These are phyloP conservation scores for Magnaporthiopsis poae DNA, from an alignment of 2,329 filamentous ascomycete species.

Conservation along the genomic window DNA sequence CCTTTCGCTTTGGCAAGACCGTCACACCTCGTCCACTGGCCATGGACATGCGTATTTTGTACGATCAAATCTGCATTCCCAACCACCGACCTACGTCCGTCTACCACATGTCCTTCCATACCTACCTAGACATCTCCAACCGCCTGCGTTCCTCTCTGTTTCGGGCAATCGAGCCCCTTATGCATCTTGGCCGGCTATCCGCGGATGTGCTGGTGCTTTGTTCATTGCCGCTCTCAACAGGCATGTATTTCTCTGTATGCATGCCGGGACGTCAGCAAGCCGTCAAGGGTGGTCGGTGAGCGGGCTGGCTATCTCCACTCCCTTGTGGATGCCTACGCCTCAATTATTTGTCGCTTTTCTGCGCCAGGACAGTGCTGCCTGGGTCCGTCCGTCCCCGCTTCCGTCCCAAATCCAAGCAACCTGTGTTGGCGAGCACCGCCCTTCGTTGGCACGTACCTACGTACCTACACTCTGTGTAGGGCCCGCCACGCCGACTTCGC, in stretches of 20 bases:
- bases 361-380: neutral
- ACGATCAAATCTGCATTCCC: neutral
- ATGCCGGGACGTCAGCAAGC: neutral
- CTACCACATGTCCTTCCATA: neutral
- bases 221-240: too few relatives aligned
- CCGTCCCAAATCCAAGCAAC: neutral
- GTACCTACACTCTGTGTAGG: neutral
- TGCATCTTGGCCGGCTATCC: neutral
- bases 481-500: neutral
- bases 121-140: neutral
- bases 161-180: neutral
- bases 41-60: neutral
- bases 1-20: neutral
- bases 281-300: neutral
- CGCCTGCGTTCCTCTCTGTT: neutral
- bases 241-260: too few relatives aligned
- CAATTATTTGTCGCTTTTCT: neutral
- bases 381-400: neutral
- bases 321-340: neutral
- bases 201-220: neutral
- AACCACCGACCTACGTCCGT: neutral
- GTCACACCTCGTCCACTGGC: neutral
- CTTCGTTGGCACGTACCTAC: neutral
- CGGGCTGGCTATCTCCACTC: neutral
- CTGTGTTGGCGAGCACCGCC: neutral